Base-by-base conservation (phyloP, 768 basidiomycete species). In the Agrocybe praecox region DNA sequence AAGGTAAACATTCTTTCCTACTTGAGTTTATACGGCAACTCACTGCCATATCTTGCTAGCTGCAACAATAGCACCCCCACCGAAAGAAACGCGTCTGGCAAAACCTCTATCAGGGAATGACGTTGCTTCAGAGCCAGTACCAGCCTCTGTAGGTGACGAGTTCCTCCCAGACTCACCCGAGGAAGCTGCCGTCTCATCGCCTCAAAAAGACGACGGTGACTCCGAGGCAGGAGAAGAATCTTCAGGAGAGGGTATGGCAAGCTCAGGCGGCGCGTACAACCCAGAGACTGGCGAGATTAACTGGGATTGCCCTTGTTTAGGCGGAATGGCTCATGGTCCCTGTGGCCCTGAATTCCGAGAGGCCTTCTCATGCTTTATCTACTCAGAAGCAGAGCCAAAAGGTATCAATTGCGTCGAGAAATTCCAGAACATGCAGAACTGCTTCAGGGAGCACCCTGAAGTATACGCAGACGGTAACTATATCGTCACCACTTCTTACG, bases 251-350 rank as follows among this genome's bases (percentile, higher is more conserved):
- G 61, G 57, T 17, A 57, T 59, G 24, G 36, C 58, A 18, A 60
- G 68, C 22, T 52, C 66, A 18, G 73, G 72, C 36, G 79, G 80
- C 43, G 96, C 97, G 5, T 98, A 84, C 80, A 90, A 99, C 74
- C 96, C 96, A 18, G 94, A 86, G 60, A 99, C 97, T 1, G 97
- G 97, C 44, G 95, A 98, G 81, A 98, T 99, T 67, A 99, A 99
- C 76, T 99, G 97, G 97, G 97, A 98, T 69, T 99, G 97, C 72
- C 94, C 97, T 1, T 98, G 97, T 71, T 85, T 99, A 8, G 97
- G 97, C 29, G 97, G 97, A 49, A 98, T 99, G 97, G 96, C 96
- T 10, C 81, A 98, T 67, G 96, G 97, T 6, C 94, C 95, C 10
- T 99, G 97, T 67, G 97, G 97, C 9, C 80, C 82, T 58, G 82